Evolutionary conservation across 805 yeast genomes (phyloP).

Genomic region (Kockiozyma suomiensis): DNA sequence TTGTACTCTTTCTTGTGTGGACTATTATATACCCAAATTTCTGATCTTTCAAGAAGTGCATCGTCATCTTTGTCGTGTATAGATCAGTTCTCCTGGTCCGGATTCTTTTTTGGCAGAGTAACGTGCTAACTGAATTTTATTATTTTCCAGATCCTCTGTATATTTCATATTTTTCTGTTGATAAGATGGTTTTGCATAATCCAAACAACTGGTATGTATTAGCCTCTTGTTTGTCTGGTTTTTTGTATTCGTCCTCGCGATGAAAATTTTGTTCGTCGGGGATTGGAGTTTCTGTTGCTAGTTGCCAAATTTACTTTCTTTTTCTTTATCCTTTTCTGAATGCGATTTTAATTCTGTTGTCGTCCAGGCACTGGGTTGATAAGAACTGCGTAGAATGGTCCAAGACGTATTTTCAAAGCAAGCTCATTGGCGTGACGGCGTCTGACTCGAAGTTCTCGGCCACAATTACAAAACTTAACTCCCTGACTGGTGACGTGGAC

Average conservation of each 20-base stretch:
- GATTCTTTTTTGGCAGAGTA: too few relatives aligned
- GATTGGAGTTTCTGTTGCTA: neutral
- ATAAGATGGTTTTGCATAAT: slow-evolving; percentile 84
- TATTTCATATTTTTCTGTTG: too few relatives aligned
- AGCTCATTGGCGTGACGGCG: slow-evolving; percentile 57
- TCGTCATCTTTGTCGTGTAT: neutral
- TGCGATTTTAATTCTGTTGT: slow-evolving; percentile 5
- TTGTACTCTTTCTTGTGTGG: slow-evolving; percentile 35
- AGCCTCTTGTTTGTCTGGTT: neutral
- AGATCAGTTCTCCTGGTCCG: neutral
- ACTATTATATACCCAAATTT: slow-evolving; percentile 33
- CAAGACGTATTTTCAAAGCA: slow-evolving; percentile 66
- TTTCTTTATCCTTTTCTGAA: neutral
- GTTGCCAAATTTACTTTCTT: neutral
- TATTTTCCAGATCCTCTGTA: neutral
- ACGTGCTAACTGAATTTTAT: neutral
- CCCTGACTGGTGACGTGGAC: slow-evolving; percentile 93
- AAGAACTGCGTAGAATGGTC: slow-evolving; percentile 96
- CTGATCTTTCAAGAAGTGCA: slow-evolving; percentile 17
- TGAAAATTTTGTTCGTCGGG: neutral
- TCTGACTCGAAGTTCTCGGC: slow-evolving; percentile 40
- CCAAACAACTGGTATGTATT: slow-evolving; percentile 77
- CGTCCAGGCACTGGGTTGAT: slow-evolving; percentile 90
- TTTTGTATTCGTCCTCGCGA: neutral
- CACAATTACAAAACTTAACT: slow-evolving; percentile 51